A percentile compares a stretch with the other conserved stretches of the same genome.
Evolutionary conservation across 2,329 filamentous ascomycete species (phyloP).

Genomic region (Penicillium sp.): DNA sequence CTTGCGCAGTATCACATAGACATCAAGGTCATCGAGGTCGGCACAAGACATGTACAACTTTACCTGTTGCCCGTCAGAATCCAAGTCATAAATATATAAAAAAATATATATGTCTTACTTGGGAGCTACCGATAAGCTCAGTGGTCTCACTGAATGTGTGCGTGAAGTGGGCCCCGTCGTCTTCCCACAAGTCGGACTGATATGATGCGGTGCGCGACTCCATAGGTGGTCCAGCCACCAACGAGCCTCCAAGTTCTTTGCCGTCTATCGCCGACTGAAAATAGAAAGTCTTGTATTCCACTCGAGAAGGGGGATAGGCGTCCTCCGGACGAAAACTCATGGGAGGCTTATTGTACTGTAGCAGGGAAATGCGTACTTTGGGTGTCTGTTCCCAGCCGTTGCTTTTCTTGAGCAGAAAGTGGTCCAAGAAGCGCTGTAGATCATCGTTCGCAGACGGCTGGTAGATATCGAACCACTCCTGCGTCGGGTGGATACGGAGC

Average conservation of each 20-base stretch:
- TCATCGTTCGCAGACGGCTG: background rate
- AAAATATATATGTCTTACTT: too few species aligned
- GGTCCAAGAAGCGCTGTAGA: slow-evolving; percentile 18
- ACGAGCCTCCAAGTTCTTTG: too few species aligned
- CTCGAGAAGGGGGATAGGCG: too few species aligned
- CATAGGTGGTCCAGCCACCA: too few species aligned
- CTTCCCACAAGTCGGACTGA: too few species aligned
- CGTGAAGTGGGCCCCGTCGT: too few species aligned
- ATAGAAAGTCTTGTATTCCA: too few species aligned
- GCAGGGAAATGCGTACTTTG: background rate
- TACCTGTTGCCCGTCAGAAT: background rate
- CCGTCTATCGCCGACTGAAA: too few species aligned
- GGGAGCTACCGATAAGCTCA: slow-evolving; percentile 31
- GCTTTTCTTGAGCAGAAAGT: background rate
- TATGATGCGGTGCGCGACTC: too few species aligned
- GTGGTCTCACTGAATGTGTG: too few species aligned
- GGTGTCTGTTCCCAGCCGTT: slow-evolving; percentile 7
- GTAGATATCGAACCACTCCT: slow-evolving; percentile 10
- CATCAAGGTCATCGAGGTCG: slow-evolving; percentile 46
- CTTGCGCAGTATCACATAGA: slow-evolving; percentile 50
- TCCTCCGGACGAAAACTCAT: too few species aligned
- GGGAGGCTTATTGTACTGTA: background rate
- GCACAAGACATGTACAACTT: slow-evolving; percentile 47
- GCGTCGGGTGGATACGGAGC: background rate
- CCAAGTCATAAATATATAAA: too few species aligned